Base-by-base conservation (phyloP, 108 stramenopile species). In the Pseudonitzschia multiseries region DNA sequence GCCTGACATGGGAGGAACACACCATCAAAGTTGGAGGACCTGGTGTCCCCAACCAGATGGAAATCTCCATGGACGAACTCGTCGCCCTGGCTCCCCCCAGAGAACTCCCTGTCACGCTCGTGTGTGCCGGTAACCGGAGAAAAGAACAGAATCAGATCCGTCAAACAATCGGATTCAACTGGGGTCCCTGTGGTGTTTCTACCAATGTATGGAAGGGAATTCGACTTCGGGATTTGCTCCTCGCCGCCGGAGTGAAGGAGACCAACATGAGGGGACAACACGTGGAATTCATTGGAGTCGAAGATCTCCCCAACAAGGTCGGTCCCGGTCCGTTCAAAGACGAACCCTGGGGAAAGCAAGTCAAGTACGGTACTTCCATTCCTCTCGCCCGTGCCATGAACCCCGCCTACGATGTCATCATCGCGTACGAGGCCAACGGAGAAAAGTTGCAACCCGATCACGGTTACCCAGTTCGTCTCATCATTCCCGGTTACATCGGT, bases 71-170 rank as follows among this genome's bases (percentile, higher is more conserved):
- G 95, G 92, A 92, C 42, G 86, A 95, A 65, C 67, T 96, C 52
- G 83, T 89, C 20, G 72, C 74, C 8, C 32, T 68, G 36, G 87
- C 89, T 81, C 69, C 72, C 46, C 82, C 84, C 13, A 78, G 93
- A 40, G 94, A 95, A 65, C 71, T 97, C 18, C 96, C 97, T 50
- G 94, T 96, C 31, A 97, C 97, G 6, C 84, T 99, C 36, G 96
- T 97, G 8, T 99, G 98, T 86, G 98, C 97, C 15, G 98, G 98
- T 42, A 99, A 99, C 77, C 86, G 98, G 22, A 90, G 98, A 54
- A 98, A 97, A 91, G 98, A 99, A 78, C 95, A 97, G 84, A 99
- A 98, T 79, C 95, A 97, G 93, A 90, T 97, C 63, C 87, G 88
- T 56, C 96, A 97, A 82, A 97, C 97, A 1, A 95, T 97, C 62